phyloP scores from a whole-genome alignment of 2,329 filamentous ascomycete species.

The Onygenales sp. region DNA sequence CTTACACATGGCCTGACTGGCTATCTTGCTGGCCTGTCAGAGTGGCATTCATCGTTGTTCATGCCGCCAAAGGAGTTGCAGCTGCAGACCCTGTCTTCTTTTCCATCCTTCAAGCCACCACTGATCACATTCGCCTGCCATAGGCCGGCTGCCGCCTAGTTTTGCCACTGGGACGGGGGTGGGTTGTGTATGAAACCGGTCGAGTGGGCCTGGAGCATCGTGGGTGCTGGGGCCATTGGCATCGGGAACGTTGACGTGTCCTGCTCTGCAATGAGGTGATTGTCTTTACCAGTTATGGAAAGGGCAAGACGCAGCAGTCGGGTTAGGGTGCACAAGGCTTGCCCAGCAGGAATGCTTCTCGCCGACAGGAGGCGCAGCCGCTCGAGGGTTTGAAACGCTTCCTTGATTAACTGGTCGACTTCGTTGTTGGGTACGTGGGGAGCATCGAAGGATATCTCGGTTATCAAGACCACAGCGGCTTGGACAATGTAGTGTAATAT shows the following conservation, averaged over 20 bases:
- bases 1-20: too few relatives aligned
- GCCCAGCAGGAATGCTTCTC: slow-evolving; percentile 20
- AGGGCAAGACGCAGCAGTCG: slow-evolving; percentile 8
- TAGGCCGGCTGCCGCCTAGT: background rate
- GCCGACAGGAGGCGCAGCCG: slow-evolving; percentile 24
- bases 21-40: too few relatives aligned
- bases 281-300: slow-evolving; percentile 3
- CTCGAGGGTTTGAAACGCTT: slow-evolving; percentile 22
- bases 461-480: slow-evolving; percentile 25
- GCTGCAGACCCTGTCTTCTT: too few relatives aligned
- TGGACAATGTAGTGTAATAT: slow-evolving; percentile 32
- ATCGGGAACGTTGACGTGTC: background rate
- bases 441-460: slow-evolving; percentile 24
- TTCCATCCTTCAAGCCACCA: too few relatives aligned
- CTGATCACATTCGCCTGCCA: too few relatives aligned
- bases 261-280: background rate
- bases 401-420: slow-evolving; percentile 16
- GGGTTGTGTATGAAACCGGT: background rate
- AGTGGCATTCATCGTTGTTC: too few relatives aligned
- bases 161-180: background rate
- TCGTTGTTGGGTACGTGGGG: slow-evolving; percentile 17
- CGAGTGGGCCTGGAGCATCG: background rate
- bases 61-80: too few relatives aligned
- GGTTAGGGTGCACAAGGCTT: slow-evolving; percentile 16
- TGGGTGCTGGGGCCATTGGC: background rate